These are phyloP conservation scores for Madurella mycetomatis DNA, from an alignment of 2,329 filamentous ascomycete genomes.

Conservation along the genomic window DNA sequence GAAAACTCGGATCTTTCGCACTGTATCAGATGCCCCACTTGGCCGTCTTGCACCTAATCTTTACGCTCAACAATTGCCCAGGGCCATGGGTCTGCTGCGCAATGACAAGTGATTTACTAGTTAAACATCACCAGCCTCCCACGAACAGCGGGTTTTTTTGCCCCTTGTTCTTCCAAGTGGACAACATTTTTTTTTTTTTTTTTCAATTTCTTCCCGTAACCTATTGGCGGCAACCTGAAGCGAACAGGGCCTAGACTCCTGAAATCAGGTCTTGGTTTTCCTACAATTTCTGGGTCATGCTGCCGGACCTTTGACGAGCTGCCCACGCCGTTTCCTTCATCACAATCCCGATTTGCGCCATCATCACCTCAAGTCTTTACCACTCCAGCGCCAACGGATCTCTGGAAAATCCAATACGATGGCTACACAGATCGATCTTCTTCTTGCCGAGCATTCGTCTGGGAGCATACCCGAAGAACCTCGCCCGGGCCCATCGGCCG, in stretches of 20 bases:
- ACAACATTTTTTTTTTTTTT: background rate
- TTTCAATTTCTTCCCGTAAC: no score
- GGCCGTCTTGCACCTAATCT: background rate
- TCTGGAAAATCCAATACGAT: constrained; percentile 26
- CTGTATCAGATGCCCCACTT: constrained; percentile 1
- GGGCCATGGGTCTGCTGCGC: constrained; percentile 7
- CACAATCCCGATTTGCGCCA: background rate
- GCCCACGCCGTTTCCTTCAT: constrained; percentile 2
- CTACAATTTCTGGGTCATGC: constrained; percentile 21
- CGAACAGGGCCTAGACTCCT: background rate
- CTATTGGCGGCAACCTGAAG: no score
- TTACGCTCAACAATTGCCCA: constrained; percentile 1
- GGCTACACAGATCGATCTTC: constrained; percentile 35
- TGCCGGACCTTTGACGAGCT: constrained; percentile 9
- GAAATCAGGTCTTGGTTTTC: constrained; percentile 9
- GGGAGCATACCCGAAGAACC: constrained; percentile 44
- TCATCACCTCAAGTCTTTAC: background rate
- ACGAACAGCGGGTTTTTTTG: background rate
- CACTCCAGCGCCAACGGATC: background rate
- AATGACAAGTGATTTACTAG: constrained; percentile 13
- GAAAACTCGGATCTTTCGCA: background rate
- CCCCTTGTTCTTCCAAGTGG: background rate
- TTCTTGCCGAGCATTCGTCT: constrained; percentile 37
- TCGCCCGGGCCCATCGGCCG: constrained; percentile 43
- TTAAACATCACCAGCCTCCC: constrained; percentile 22